These are phyloP conservation scores for Alternaria arbusti DNA, from an alignment of 2,329 filamentous ascomycete genomes.

Conservation along the genomic window DNA sequence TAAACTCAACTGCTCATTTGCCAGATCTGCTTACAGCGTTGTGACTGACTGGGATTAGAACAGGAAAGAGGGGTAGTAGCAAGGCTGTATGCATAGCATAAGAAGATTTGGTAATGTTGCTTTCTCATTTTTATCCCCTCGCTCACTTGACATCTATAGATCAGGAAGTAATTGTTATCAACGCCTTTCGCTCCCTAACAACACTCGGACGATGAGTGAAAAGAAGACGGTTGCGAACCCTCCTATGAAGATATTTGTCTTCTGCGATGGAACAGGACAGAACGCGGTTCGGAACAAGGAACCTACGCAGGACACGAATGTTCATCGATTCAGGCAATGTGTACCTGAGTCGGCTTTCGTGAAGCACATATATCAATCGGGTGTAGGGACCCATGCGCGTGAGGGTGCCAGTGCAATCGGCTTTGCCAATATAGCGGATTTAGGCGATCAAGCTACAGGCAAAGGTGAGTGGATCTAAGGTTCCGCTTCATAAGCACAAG, in stretches of 20 bases:
- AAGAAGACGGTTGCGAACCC: fast-evolving
- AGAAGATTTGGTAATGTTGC: not conserved
- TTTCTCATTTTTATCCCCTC: not conserved
- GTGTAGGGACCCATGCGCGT: not conserved
- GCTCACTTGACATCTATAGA: fast-evolving
- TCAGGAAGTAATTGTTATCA: no score
- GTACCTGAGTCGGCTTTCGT: fast-evolving
- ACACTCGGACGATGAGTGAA: no score
- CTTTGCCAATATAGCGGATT: fast-evolving
- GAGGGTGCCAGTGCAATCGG: fast-evolving
- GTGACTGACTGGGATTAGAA: not conserved
- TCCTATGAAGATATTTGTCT: not conserved
- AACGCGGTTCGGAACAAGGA: fast-evolving
- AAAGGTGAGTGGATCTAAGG: no score
- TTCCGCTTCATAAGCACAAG: no score
- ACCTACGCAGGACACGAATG: not conserved
- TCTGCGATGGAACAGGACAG: not conserved
- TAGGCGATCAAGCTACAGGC: no score
- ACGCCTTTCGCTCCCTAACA: no score
- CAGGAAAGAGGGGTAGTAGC: not conserved
- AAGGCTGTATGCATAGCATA: not conserved
- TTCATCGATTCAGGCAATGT: not conserved
- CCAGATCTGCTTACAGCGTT: not conserved
- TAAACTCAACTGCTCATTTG: not conserved
- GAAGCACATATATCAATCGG: no score